A percentile compares a stretch with the other conserved stretches of the same genome.
Evolutionary conservation across 805 yeast genomes (phyloP).

Genomic region (Candida jianshihensis): DNA sequence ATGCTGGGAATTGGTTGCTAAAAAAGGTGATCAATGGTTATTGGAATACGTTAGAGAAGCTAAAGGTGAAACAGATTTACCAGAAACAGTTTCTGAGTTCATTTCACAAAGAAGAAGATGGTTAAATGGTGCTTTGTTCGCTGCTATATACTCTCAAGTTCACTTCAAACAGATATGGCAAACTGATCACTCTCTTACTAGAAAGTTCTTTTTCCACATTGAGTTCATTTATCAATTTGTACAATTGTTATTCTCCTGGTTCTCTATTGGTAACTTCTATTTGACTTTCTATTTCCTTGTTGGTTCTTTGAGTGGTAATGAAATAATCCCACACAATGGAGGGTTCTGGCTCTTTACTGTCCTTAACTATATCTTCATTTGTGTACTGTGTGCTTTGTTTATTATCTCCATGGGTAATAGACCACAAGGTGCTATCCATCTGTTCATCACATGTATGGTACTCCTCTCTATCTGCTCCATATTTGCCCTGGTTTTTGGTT

Average conservation of each 20-base stretch:
- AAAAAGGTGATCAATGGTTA: constrained; percentile 77
- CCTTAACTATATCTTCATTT: constrained; percentile 77
- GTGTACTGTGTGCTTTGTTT: constrained; percentile 81
- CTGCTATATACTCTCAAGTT: constrained; percentile 82
- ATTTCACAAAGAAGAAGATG: constrained; percentile 96
- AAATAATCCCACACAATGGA: constrained; percentile 52
- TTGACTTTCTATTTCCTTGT: constrained; percentile 89
- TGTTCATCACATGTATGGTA: constrained; percentile 68
- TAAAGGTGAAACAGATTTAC: constrained; percentile 95
- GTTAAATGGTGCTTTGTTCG: constrained; percentile 97
- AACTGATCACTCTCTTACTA: constrained; percentile 73
- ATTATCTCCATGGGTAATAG: constrained; percentile 94
- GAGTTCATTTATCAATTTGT: constrained; percentile 87
- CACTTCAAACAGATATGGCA: constrained; percentile 86
- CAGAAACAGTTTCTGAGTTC: constrained; percentile 90
- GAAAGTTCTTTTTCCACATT: constrained; percentile 76
- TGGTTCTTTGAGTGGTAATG: constrained; percentile 60
- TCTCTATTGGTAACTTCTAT: constrained; percentile 87
- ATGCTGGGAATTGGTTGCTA: constrained; percentile 94
- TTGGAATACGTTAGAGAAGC: constrained; percentile 89
- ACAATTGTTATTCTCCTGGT: constrained; percentile 79
- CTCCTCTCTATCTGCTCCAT: constrained; percentile 71
- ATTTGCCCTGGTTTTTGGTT: constrained; percentile 76
- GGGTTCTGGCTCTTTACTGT: constrained; percentile 81
- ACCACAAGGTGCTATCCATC: constrained; percentile 88